Base-by-base conservation (phyloP, 768 basidiomycete species). In the Mycena belliarum region DNA sequence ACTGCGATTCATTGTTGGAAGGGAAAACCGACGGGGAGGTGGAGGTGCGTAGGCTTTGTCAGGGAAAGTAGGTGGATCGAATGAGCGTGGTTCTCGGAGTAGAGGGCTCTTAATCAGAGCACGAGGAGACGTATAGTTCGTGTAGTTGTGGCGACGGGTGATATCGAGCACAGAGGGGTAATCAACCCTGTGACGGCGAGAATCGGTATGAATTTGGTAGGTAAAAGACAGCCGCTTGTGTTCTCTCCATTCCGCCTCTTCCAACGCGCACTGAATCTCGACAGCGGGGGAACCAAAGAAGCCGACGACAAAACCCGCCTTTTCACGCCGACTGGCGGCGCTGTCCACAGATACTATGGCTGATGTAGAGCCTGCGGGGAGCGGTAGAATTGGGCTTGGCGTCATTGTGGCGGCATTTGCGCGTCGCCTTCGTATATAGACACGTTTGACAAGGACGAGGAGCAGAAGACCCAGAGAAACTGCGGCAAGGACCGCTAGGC, bases 271-370 rank as follows among this genome's bases (percentile, higher is more conserved):
- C 48, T 68, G 72, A 24, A 72, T 63, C 69, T 81, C 79, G 72
- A 74, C 76, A 9, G 71, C 62, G 20, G 79, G 79, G 40, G 78
- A 79, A 35, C 78, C 78, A 38, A 79, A 71, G 49, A 79, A 72
- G 2, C 79, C 79, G 18, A 79, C 75, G 28, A 76, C 55, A 60
- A 80, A 71, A 14, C 75, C 79, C 38, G 73, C 65, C 59, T 69
- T 75, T 57, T 60, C 62, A 42, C 60, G 61, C 25, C 56, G 24
- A 11, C 50, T 60, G n/a, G 64, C 28, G n/a, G 48, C 47, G 55
- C 64, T 52, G 42, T 57, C 57, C 7, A 42, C 49, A 26, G 59
- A 55, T 16, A 18, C 57, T 8, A 38, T 50, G 55, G 50, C 61
- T 46, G 43, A 56, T 14, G 40, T 41, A 14, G 56, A 57, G 24